Conservation (phyloP, 306 rosid genomes). For the Glycyrrhiza uralensis region DNA sequence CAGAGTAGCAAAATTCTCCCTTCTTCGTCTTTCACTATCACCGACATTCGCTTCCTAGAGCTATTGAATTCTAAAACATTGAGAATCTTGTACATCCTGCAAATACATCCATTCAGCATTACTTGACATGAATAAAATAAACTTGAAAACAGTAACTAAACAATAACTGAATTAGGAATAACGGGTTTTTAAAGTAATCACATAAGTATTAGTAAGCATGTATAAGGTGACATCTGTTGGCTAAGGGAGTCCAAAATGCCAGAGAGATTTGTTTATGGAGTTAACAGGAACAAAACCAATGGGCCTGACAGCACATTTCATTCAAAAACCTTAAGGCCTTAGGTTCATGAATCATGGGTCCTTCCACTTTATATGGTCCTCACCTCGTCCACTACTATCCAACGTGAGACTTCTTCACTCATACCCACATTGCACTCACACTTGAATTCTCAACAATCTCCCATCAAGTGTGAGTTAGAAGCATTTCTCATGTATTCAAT, state of each 20-base stretch:
- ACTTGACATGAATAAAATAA: neutral
- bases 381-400: neutral
- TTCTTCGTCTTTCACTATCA: slow-evolving; percentile 65
- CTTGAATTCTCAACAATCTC: neutral
- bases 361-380: neutral
- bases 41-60: slow-evolving; percentile 87
- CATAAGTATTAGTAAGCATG: neutral
- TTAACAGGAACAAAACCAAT: neutral
- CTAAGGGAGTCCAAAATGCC: neutral
- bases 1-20: slow-evolving; percentile 58
- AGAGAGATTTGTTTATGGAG: neutral
- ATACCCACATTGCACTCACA: too few species aligned
- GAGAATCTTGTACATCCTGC: slow-evolving; percentile 66
- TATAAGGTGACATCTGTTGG: neutral
- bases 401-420: too few species aligned
- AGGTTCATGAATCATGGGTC: neutral
- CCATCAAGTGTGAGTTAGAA: neutral
- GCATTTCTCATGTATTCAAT: neutral
- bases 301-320: neutral
- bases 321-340: neutral
- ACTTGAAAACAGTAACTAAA: neutral
- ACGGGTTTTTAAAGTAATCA: neutral
- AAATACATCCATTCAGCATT: neutral
- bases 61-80: slow-evolving; percentile 84
- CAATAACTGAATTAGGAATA: neutral